Base-by-base conservation (phyloP, 2,329 filamentous ascomycete species). In the Cephalotrichum gorgonifer region DNA sequence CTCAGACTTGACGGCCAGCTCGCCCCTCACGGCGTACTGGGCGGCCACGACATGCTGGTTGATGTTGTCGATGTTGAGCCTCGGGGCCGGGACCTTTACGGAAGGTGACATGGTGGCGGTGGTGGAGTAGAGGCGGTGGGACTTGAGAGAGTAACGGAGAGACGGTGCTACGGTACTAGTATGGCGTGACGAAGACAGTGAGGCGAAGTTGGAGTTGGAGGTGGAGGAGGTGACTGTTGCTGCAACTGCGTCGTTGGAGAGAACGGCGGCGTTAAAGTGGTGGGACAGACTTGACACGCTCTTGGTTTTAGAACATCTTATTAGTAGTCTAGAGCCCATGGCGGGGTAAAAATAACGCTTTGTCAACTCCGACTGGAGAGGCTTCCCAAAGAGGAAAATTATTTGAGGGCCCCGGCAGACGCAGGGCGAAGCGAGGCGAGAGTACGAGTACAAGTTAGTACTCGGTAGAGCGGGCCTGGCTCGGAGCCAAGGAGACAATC, bases 11-110 rank as follows among this genome's bases (percentile, higher is more conserved):
- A 94, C 85, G 51, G 93, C 91, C 55, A 98, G 80, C 70, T 97
- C 93, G 62, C 93, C 93, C 59, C 93, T 88, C 50, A 98, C 93
- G 57, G 93, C 93, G 72, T 98, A 98, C 71, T 95, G 83, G 62
- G 93, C 93, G 53, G 82, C 80, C 63, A 83, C 82, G 56, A 97
- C 79, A 65, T 93, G 79, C 45, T 81, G 87, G 73, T 97, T 98
- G 75, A 98, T 95, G 73, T 93, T 95, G 67, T 88, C 76, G 60
- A 86, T 74, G 59, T 76, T 86, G 58, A 98, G 75, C 54, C 72
- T 64, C 57, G 67, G 64, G 54, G 54, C 56, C 49, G 62, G 55
- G 50, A 55, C 58, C 46, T 58, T 62, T 55, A 67, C 62, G 53
- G 64, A 65, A 62, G 64, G 67, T 54, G 54, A 64, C 52, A 50